Base-by-base conservation (phyloP, 345 rosid species). In the Mercurialis annua region DNA sequence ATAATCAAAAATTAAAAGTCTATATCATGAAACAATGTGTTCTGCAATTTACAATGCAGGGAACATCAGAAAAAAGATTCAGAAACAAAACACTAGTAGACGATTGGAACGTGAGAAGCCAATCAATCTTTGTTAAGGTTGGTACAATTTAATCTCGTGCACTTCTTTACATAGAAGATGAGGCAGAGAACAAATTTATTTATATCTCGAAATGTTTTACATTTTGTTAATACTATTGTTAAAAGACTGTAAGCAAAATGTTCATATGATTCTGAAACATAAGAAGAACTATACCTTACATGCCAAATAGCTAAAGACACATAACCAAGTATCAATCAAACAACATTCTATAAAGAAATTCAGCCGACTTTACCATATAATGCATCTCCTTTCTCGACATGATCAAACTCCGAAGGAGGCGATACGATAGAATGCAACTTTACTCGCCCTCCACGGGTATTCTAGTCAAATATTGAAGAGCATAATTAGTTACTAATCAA, bases 361-460 rank as follows among this genome's bases (percentile, higher is more conserved):
- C 1, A 0, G 48, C 15, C 40, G 73, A 42, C 29, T 51, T 50
- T 69, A 94, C 98, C 96, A 78, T 91, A 80, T 16, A 89, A 71
- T 12, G 99, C 97, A 81, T 94, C 97, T 51, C 99, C 99, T 73
- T 94, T 94, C 65, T 94, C 97, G 16, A 66, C 85, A 56, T 94
- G 97, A 67, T 88, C 89, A 63, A 84, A 88, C 24, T 91, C 97
- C 0, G 96, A 86, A 59, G 70, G 54, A 21, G 96, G 92, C 48
- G 54, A 60, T 42, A 85, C 47, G 29, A 91, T 84, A 0, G 89
- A 77, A 80, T 85, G 88, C 2, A 91, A 83, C 27, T 75, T 84
- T 68, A 91, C 97, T 69, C 73, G 84, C 51, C 97, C 97, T 71
- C 97, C 97, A 30, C 97, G 86, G 20, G 68, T 69, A 78, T 88